Evolutionary conservation across 768 basidiomycete species (phyloP), one percentile per base, ranked within the genome.

Genomic region (Calvatia gigantea): DNA sequence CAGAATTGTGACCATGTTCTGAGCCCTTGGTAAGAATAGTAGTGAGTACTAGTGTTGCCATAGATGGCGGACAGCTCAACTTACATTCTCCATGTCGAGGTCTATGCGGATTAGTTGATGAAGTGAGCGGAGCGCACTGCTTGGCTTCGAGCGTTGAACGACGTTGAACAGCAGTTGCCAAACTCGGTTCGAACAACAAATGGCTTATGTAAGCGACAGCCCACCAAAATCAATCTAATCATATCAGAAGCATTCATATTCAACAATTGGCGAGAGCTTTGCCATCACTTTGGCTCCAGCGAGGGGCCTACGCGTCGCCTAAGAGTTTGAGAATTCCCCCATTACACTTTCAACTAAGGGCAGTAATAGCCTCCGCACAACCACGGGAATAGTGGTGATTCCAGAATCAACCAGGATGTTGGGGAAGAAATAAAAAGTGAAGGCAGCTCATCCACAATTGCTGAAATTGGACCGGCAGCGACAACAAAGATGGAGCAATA

Each of bases 1-100:
- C 86, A 84, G 85, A 85, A 50, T 81, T 81, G 55, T 29, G 46
- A 5, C 37, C 46, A 32, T 47, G 46, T 31, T 56, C 54, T 14
- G 54, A 19, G n/a, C 19, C 54, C 54, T 56, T 12, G 17, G n/a
- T n/a, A 23, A 29, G 28, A 5, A 41, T 1, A 7, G 23, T 9
- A 17, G 23, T 39, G 12, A 48, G 27, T 31, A 33, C 35, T 32
- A 33, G 32, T 11, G n/a, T 4, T n/a, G 17, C 8, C 21, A 8
- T 2, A 11, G 23, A 3, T 4, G 8, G 19, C n/a, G 12, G 21
- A 33, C 31, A 19, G 8, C n/a, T n/a, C n/a, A 19, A 23, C 54
- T 56, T 39, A 56, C 54, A 23, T 48, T 41, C 12, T 42, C 54
- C 54, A 56, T 56, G 45, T 19, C n/a, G 54, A 27, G 23, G 35